phyloP scores from a whole-genome alignment of 2,329 filamentous ascomycete genomes.

The Acrocalymma vagum region DNA sequence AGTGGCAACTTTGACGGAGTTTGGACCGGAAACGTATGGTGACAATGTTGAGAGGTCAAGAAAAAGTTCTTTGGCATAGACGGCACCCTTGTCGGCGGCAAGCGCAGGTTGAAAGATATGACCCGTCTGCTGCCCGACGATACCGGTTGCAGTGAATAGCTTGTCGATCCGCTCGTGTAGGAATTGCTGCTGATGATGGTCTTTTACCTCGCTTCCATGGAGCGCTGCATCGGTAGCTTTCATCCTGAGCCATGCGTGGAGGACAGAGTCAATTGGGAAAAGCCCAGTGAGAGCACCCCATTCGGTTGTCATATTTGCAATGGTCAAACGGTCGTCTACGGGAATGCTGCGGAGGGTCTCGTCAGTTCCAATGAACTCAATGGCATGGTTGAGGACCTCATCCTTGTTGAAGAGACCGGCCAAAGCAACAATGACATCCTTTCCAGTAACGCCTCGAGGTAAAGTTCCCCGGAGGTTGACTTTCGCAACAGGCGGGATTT shows the following conservation, averaged over 20 bases:
- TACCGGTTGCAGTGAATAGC: slow-evolving; percentile 62
- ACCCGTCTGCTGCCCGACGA: slow-evolving; percentile 43
- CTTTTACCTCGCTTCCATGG: slow-evolving; percentile 57
- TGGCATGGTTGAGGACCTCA: slow-evolving; percentile 88
- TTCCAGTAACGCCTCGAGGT: slow-evolving; percentile 84
- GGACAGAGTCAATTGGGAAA: slow-evolving; percentile 80
- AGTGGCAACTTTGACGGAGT: slow-evolving; percentile 87
- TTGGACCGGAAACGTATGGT: slow-evolving; percentile 86
- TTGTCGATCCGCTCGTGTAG: slow-evolving; percentile 77
- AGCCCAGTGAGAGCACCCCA: slow-evolving; percentile 78
- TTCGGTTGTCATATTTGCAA: slow-evolving; percentile 83
- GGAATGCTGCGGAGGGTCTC: slow-evolving; percentile 77
- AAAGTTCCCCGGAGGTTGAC: slow-evolving; percentile 79
- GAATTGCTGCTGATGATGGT: slow-evolving; percentile 67
- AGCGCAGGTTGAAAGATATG: slow-evolving; percentile 64
- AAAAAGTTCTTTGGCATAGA: slow-evolving; percentile 84
- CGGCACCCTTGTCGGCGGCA: slow-evolving; percentile 76
- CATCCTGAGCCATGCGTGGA: slow-evolving; percentile 76
- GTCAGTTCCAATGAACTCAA: slow-evolving; percentile 86
- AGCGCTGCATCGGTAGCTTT: slow-evolving; percentile 79
- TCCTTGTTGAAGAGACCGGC: slow-evolving; percentile 86
- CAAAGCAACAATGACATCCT: slow-evolving; percentile 91
- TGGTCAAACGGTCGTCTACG: slow-evolving; percentile 77
- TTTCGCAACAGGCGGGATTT: slow-evolving; percentile 83
- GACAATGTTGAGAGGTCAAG: slow-evolving; percentile 84